Percentiles rank a stretch among this genome's conserved stretches.
These are phyloP conservation scores for Saccharomycopsis sp. DNA, from an alignment of 805 yeast genomes.

Conservation along the genomic window DNA sequence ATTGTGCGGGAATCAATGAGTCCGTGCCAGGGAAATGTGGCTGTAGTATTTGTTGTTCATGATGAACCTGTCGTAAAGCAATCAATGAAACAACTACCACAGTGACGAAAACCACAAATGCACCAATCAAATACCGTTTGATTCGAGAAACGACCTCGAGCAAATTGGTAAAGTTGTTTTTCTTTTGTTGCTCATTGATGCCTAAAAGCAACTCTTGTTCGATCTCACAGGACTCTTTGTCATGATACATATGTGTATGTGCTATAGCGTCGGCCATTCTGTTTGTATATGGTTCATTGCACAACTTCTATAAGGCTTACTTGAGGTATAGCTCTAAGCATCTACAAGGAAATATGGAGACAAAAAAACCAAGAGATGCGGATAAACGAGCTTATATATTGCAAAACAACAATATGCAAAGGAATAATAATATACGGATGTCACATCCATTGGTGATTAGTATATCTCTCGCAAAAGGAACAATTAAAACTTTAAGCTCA, in stretches of 20 bases:
- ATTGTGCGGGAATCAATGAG: background rate
- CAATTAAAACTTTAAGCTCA: background rate
- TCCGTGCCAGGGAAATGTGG: background rate
- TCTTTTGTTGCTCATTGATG: background rate
- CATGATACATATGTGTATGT: background rate
- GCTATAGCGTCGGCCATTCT: background rate
- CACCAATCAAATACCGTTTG: background rate
- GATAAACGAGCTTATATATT: background rate
- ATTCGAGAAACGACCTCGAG: background rate
- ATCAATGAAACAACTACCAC: background rate
- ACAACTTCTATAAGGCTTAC: background rate
- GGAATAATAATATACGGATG: background rate
- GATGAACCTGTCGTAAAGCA: background rate
- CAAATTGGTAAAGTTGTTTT: background rate
- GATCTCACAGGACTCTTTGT: background rate
- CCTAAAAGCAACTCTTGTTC: background rate
- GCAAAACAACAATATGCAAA: background rate
- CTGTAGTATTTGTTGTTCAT: background rate
- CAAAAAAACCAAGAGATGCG: background rate
- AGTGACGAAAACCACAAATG: background rate
- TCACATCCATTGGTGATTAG: background rate
- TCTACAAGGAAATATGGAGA: background rate
- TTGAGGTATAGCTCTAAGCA: background rate
- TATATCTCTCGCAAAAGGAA: background rate
- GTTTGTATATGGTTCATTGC: background rate